Conservation (phyloP, 257 asterid species). For the Capsicum chinense region DNA sequence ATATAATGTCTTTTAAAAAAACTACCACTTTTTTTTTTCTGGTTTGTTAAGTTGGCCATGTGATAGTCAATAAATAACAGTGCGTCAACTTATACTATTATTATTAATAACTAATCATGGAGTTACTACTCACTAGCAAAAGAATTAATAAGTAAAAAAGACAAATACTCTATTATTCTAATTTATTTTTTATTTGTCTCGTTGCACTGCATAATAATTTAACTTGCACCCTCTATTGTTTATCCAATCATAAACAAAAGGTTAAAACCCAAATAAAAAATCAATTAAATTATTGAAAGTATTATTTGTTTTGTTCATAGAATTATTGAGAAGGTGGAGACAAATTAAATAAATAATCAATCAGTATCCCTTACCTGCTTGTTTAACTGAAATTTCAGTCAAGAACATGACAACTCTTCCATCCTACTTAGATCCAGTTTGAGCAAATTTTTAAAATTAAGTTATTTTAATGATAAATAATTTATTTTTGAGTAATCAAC, state of each 20-base stretch:
- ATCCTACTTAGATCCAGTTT: background rate
- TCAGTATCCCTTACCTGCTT: background rate
- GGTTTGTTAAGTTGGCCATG: too few species aligned
- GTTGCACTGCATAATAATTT: background rate
- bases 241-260: background rate
- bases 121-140: background rate
- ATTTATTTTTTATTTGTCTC: background rate
- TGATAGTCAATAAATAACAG: too few species aligned
- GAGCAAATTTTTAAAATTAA: too few species aligned
- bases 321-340: background rate
- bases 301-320: constrained; percentile 6
- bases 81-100: too few species aligned
- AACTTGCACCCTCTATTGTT: background rate
- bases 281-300: background rate
- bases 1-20: too few species aligned
- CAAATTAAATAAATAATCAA: background rate
- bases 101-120: background rate
- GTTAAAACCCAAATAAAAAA: background rate
- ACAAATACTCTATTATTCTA: background rate
- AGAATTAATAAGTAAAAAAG: background rate
- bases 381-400: background rate
- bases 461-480: too few species aligned
- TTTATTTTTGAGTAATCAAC: too few species aligned
- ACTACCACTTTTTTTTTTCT: too few species aligned
- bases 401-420: background rate